phyloP scores from a whole-genome alignment of 2,329 filamentous ascomycete species.

The Periconia sp. region DNA sequence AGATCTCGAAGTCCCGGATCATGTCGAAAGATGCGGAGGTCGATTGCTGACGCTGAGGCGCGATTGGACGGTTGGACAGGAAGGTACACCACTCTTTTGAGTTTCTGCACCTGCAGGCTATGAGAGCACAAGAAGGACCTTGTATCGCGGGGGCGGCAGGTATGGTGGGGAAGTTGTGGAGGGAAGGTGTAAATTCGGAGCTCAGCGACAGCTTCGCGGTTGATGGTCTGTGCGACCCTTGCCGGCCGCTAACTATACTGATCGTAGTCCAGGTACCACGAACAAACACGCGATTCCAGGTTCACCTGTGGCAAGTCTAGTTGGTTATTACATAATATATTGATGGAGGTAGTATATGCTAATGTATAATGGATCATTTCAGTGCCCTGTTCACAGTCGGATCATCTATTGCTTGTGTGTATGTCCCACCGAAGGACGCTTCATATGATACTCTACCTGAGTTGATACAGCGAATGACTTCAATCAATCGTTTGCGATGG shows the following conservation, averaged over 20 bases:
- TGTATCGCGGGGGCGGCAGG: not conserved
- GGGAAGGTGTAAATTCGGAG: not conserved
- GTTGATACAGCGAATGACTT: too few species aligned
- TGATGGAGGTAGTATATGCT: too few species aligned
- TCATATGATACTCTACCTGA: too few species aligned
- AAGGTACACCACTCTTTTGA: not conserved
- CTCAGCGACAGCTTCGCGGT: not conserved
- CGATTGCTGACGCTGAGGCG: not conserved
- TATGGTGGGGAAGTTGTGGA: not conserved
- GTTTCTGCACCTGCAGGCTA: not conserved
- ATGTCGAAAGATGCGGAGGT: conserved; percentile 23
- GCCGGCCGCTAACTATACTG: not conserved
- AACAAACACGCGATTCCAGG: too few species aligned
- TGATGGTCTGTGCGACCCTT: not conserved
- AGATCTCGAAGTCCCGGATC: conserved; percentile 57
- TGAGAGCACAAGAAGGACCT: not conserved
- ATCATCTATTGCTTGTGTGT: too few species aligned
- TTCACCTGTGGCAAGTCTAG: too few species aligned
- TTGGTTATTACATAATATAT: too few species aligned
- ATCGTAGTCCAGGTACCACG: not conserved
- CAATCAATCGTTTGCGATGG: too few species aligned
- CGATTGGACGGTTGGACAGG: not conserved
- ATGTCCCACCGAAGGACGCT: too few species aligned
- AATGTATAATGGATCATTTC: too few species aligned
- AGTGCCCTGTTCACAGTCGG: too few species aligned